Evolutionary conservation across 306 rosid genomes (phyloP), one percentile per base, ranked within the genome.

Genomic region (Acacia melanoxylon): DNA sequence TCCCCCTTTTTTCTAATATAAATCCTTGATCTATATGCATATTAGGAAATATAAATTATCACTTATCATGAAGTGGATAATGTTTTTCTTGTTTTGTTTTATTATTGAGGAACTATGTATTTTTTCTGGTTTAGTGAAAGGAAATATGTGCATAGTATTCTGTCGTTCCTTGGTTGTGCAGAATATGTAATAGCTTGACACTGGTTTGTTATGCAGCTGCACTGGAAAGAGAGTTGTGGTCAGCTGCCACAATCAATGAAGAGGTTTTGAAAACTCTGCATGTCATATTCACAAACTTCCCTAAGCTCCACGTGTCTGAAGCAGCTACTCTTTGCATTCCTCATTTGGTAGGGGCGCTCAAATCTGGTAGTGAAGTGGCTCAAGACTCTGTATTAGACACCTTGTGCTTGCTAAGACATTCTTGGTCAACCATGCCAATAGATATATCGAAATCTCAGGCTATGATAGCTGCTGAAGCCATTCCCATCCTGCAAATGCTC

Each of bases 291-390:
- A 66, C 79, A 80, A 95, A 95, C 90, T 95, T 95, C 75, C 93
- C 98, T 51, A 93, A 93, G 92, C 98, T 95, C 76, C 99, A 95
- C 80, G 71, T 78, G 73, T 95, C 99, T 72, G 99, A 95, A 88
- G 98, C 98, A 70, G 92, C 98, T 68, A 95, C 99, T 45, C 91
- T 93, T 33, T 93, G 97, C 88, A 95, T 95, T 87, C 98, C 99
- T 86, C 92, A 93, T 91, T 83, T 95, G 84, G 87, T 95, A 54
- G 98, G 99, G 78, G 96, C 94, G 59, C 96, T 95, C 19, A 91
- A 93, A 84, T 91, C 98, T 63, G 99, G 99, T 48, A 85, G 91
- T 54, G 99, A 93, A 78, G 85, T 76, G 0, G 97, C 99, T 86
- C 99, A 95, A 87, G 98, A 92, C 78, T 88, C 97, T 41, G 97